phyloP scores from a whole-genome alignment of 2,329 filamentous ascomycete species.

The Aspergillus sergii region DNA sequence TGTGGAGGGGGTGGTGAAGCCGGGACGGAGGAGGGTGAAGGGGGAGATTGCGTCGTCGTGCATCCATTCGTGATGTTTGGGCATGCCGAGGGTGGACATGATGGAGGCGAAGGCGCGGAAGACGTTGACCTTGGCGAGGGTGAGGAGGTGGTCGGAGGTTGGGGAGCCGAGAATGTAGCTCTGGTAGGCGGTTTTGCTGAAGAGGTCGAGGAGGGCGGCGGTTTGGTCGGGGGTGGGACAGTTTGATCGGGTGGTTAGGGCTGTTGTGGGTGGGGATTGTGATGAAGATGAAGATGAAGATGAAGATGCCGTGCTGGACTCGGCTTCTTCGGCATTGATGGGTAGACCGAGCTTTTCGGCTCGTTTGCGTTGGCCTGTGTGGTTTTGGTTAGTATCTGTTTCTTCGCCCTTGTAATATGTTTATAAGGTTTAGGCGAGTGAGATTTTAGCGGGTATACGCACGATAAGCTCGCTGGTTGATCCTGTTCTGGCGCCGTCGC shows the following conservation, averaged over 20 bases:
- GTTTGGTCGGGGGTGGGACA: slow-evolving; percentile 4
- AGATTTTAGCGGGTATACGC: slow-evolving; percentile 8
- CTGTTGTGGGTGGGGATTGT: slow-evolving; percentile 1
- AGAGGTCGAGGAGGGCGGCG: slow-evolving; percentile 14
- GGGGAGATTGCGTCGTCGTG: slow-evolving; percentile 32
- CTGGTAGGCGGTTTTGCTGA: slow-evolving; percentile 23
- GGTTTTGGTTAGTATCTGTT: neutral
- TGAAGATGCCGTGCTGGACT: neutral
- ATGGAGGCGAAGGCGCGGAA: slow-evolving; percentile 37
- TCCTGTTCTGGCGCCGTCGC: slow-evolving; percentile 31
- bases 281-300: neutral
- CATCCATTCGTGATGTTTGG: slow-evolving; percentile 20
- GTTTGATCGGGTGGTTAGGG: neutral
- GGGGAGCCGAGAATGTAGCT: slow-evolving; percentile 27
- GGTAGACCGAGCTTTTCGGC: neutral
- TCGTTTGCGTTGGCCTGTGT: slow-evolving; percentile 24
- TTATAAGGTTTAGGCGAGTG: neutral
- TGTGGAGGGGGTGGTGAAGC: slow-evolving; percentile 1
- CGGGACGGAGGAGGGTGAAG: slow-evolving; percentile 21
- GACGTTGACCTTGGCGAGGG: slow-evolving; percentile 38
- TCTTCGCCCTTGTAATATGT: neutral
- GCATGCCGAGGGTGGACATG: slow-evolving; percentile 29
- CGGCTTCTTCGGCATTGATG: neutral
- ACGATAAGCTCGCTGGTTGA: slow-evolving; percentile 33
- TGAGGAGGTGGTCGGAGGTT: slow-evolving; percentile 35